Percentiles rank a stretch among this genome's conserved stretches.
Conservation (phyloP, 2,329 filamentous ascomycete genomes). For the Talaromyces sp. region DNA sequence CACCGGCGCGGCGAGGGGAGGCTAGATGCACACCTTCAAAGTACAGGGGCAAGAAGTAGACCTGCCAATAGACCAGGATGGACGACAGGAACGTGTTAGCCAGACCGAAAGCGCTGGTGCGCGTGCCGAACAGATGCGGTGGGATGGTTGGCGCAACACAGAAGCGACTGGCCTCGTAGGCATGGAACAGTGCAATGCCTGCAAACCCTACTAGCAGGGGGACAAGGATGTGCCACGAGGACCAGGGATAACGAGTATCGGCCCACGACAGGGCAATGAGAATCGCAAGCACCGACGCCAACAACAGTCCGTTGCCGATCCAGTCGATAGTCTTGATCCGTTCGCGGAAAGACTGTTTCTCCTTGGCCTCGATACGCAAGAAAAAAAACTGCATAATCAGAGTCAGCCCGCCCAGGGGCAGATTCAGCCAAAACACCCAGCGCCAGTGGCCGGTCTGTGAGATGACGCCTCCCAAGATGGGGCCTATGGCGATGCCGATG, state of each 20-base stretch:
- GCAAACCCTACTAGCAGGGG: constrained; percentile 23
- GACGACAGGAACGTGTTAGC: constrained; percentile 34
- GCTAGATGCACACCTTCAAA: constrained; percentile 36
- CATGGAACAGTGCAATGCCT: constrained; percentile 18
- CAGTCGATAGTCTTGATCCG: constrained; percentile 22
- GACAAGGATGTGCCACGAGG: constrained; percentile 21
- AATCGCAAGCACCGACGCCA: constrained; percentile 20
- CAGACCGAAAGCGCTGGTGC: constrained; percentile 29
- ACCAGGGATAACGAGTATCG: constrained; percentile 26
- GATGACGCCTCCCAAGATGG: constrained; percentile 33
- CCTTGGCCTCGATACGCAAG: constrained; percentile 15
- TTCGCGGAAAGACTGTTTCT: constrained; percentile 3
- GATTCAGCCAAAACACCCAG: constrained; percentile 29
- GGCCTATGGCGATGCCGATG: constrained; percentile 44
- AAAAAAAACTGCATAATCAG: constrained; percentile 21
- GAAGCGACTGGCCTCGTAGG: constrained; percentile 10
- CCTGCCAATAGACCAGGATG: constrained; percentile 29
- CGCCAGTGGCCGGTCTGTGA: constrained; percentile 22
- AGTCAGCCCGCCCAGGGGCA: constrained; percentile 20
- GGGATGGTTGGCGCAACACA: constrained; percentile 35
- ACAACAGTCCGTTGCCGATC: constrained; percentile 24
- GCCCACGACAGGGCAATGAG: constrained; percentile 27
- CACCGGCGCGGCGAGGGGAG: constrained; percentile 26
- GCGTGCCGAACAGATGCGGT: constrained; percentile 39
- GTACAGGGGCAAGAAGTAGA: constrained; percentile 34